phyloP scores from a whole-genome alignment of 1,284 basidiomycete genomes.

The Xerocomus nothofagi region DNA sequence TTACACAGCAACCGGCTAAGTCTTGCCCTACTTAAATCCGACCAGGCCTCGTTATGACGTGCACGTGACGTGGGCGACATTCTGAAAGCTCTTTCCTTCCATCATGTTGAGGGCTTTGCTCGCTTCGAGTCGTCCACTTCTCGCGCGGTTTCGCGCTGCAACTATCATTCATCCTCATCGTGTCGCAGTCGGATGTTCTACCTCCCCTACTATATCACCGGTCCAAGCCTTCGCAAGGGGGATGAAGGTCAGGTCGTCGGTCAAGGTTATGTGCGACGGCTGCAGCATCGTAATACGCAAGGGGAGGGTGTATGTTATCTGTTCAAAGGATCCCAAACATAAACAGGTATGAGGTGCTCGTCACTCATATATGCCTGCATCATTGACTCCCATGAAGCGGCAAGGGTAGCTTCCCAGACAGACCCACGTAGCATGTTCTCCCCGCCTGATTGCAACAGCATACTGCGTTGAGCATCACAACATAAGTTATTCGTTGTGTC shows the following conservation, averaged over 20 bases:
- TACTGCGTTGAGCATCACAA: background rate
- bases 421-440: background rate
- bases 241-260: constrained; percentile 96
- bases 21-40: no score
- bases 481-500: background rate
- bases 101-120: constrained; percentile 68
- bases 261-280: constrained; percentile 91
- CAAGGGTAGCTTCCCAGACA: constrained; percentile 48
- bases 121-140: constrained; percentile 56
- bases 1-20: no score
- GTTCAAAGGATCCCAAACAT: constrained; percentile 94
- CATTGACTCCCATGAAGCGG: constrained; percentile 44
- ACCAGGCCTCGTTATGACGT: background rate
- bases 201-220: constrained; percentile 19
- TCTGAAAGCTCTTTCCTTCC: background rate
- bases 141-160: constrained; percentile 50
- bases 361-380: constrained; percentile 3
- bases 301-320: constrained; percentile 91
- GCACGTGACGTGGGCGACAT: constrained; percentile 15
- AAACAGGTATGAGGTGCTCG: constrained; percentile 78
- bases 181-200: constrained; percentile 31
- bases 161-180: constrained; percentile 36
- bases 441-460: background rate
- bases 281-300: constrained; percentile 87
- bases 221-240: constrained; percentile 57